Evolutionary conservation across 768 basidiomycete genomes (phyloP), one percentile per base, ranked within the genome.

Genomic region (Russula compacta): DNA sequence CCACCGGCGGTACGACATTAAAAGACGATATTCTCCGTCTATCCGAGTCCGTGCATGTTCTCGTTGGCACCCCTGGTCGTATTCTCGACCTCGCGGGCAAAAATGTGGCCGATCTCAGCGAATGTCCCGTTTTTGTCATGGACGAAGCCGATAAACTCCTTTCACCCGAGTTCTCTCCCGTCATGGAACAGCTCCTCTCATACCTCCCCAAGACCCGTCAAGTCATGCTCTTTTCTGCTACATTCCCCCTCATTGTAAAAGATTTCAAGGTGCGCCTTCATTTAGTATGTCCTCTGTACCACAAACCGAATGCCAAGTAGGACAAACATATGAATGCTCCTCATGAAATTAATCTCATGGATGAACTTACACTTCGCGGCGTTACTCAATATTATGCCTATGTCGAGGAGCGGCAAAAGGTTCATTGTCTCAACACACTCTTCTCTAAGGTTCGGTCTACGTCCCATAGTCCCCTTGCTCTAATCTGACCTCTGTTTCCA

Each of bases 351-450:
- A 99, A 99, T 76, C 86, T 99, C 73, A 99, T 99, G 95, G 95
- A 99, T 69, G 95, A 99, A 80, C 86, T 99, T 64, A 99, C 95
- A 54, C 80, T 99, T 49, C 92, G 92, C 66, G 95, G 95, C 79
- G 95, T 99, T 58, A 98, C 95, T 52, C 95, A 99, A 79, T 99
- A 98, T 73, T 99, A 98, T 73, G 95, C 97, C 68, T 99, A 92
- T 75, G 93, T 99, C 71, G 95, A 99, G 76, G 95, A 99, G 73
- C 85, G 92, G 64, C 95, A 99, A 78, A 99, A 99, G 77, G 95
- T 98, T 42, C 97, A 99, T 77, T 99, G 95, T 76, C 80, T 99
- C 67, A 99, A 99, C 80, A 99, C 97, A 63, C 85, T 98, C 67
- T 98, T 98, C 82, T 95, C 93, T 69, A 98, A 98, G 82, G 94